phyloP scores from a whole-genome alignment of 169 alveolate genomes.

The Babesia bovis region DNA sequence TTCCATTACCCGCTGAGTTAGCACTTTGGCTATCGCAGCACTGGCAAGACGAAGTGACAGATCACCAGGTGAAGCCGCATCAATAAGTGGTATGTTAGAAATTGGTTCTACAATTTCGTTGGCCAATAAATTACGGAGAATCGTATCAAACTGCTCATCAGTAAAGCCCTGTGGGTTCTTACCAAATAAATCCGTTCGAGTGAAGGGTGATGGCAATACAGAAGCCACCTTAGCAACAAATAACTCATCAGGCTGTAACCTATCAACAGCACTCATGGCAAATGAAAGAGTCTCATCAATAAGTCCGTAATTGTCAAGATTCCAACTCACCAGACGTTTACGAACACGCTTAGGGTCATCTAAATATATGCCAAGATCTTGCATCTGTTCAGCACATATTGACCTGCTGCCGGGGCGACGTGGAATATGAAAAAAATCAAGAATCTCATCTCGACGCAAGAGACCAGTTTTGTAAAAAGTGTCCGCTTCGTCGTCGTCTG shows the following conservation, averaged over 20 bases:
- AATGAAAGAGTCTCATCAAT: conserved; percentile 43
- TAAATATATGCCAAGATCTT: conserved; percentile 7
- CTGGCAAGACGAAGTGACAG: conserved; percentile 28
- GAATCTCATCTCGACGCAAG: conserved; percentile 23
- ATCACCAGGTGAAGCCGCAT: conserved; percentile 1
- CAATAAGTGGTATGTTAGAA: conserved; percentile 10
- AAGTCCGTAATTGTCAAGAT: neutral
- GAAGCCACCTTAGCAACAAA: conserved; percentile 53
- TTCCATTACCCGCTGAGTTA: conserved; percentile 29
- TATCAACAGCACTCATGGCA: conserved; percentile 44
- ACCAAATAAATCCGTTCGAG: conserved; percentile 22
- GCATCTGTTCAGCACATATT: conserved; percentile 1
- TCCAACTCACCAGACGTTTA: conserved; percentile 1
- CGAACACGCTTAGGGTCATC: neutral
- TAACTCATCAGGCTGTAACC: conserved; percentile 49
- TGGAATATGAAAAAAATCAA: conserved; percentile 24
- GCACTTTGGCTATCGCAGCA: conserved; percentile 27
- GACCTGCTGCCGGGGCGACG: neutral
- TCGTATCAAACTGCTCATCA: conserved; percentile 21
- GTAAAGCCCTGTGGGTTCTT: conserved; percentile 31
- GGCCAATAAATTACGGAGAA: conserved; percentile 20
- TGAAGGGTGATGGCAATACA: conserved; percentile 27
- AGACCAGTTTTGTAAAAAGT: neutral
- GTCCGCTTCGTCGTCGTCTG: neutral
- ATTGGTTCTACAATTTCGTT: conserved; percentile 36